Base-by-base conservation (phyloP, 2,329 filamentous ascomycete genomes). In the Beauveria varroae region DNA sequence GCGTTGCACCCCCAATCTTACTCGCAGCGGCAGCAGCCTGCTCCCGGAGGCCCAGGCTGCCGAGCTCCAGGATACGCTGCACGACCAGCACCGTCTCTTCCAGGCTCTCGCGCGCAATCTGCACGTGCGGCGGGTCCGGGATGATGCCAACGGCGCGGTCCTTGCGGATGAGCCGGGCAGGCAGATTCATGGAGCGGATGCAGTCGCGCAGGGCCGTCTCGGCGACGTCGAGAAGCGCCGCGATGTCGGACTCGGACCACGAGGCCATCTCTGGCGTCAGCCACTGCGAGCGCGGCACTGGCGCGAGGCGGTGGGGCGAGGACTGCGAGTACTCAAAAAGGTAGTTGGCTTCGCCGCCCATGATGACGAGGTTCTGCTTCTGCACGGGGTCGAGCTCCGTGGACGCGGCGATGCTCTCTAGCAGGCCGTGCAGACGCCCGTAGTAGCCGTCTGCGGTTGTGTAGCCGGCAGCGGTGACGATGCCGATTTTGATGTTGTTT, bases 281-380 rank as follows among this genome's bases (percentile, higher is more conserved):
- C 90, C 91, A 95, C 53, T 83, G 79, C 26, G 79, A 74, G 20
- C 85, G 80, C 0, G 86, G 81, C 3, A 93, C 88, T 51, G 88
- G 83, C 0, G 81, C 76, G 14, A 98, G 82, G 20, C 89, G 83
- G 72, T 88, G 79, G 1, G 86, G 84, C 0, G 86, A 85, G 12
- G 78, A 74, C 0, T 81, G 76, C 63, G 86, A 83, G 75, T 89
- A 96, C 57, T 86, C 86, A 76, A 98, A 97, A 57, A 98, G 86
- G 73, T 96, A 99, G 77, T 96, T 98, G 63, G 90, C 91, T 75
- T 99, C 95, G 60, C 95, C 95, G 65, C 95, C 95, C 84, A 99
- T 91, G 67, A 99, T 88, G 64, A 98, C 82, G 6, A 99, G 81
- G 67, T 89, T 91, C 67, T 88, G 82, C 69, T 91, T 91, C 69